phyloP scores from a whole-genome alignment of 495 filamentous ascomycete genomes.

The Aspergillus mulundensis region DNA sequence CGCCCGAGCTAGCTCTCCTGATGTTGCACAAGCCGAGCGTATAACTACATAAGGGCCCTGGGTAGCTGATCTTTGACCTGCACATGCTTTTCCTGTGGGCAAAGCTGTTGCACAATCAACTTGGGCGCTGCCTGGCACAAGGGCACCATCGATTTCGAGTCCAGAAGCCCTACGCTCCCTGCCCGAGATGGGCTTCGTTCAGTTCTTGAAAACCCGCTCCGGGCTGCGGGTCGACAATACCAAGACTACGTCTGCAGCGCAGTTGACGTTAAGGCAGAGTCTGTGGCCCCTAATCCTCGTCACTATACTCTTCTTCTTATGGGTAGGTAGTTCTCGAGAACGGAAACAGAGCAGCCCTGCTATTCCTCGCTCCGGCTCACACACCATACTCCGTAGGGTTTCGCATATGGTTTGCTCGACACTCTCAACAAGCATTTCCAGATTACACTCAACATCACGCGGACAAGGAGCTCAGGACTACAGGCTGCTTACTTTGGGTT shows the following conservation, averaged over 20 bases:
- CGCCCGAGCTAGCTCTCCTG: not conserved
- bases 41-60: slow-evolving; percentile 7
- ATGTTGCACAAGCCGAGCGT: slow-evolving; percentile 2
- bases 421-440: slow-evolving; percentile 54
- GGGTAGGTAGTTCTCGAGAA: slow-evolving; percentile 31
- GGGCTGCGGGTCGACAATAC: slow-evolving; percentile 39
- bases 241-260: slow-evolving; percentile 51
- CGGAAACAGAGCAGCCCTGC: not conserved
- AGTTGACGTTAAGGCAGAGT: slow-evolving; percentile 56
- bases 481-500: slow-evolving; percentile 53
- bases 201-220: slow-evolving; percentile 31
- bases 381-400: slow-evolving; percentile 35
- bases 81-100: not conserved
- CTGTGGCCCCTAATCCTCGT: slow-evolving; percentile 46
- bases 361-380: not conserved
- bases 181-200: slow-evolving; percentile 24
- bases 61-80: not conserved
- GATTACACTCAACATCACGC: slow-evolving; percentile 47
- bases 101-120: not conserved
- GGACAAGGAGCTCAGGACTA: slow-evolving; percentile 47
- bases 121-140: not conserved
- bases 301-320: slow-evolving; percentile 68
- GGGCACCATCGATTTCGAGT: not conserved
- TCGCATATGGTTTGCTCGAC: slow-evolving; percentile 46
- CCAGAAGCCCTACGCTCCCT: not conserved